Conservation (phyloP, 1,284 basidiomycete species). For the Ustilago cynodontis region DNA sequence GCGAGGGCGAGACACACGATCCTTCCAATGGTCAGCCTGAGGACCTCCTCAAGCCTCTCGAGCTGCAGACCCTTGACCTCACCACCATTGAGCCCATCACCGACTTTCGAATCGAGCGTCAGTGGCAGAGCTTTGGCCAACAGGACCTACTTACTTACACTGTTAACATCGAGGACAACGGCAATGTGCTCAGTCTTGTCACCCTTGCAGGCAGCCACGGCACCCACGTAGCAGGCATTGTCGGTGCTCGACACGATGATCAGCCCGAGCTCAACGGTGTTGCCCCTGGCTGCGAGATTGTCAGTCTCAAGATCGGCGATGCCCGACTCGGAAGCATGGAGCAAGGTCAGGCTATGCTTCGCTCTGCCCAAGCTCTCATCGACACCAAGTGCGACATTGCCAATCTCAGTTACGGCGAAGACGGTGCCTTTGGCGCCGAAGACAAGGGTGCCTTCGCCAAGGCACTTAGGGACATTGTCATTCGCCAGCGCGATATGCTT, state of each 20-base stretch:
- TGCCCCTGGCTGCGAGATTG: slow-evolving; percentile 68
- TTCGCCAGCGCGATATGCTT: slow-evolving; percentile 64
- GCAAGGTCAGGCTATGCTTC: slow-evolving; percentile 69
- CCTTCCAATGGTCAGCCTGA: slow-evolving; percentile 56
- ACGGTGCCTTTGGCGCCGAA: slow-evolving; percentile 67
- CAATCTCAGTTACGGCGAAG: slow-evolving; percentile 70
- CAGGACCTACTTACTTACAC: slow-evolving; percentile 69
- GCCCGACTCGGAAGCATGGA: slow-evolving; percentile 68
- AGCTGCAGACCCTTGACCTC: slow-evolving; percentile 59
- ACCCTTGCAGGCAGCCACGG: slow-evolving; percentile 68
- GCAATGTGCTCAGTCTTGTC: slow-evolving; percentile 64
- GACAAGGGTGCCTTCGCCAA: slow-evolving; percentile 68
- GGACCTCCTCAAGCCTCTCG: slow-evolving; percentile 41
- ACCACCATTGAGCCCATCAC: slow-evolving; percentile 59
- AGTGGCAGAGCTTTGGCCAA: slow-evolving; percentile 67
- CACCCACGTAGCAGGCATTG: slow-evolving; percentile 70
- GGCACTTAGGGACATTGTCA: slow-evolving; percentile 62
- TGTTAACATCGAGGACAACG: slow-evolving; percentile 67
- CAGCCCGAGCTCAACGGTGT: slow-evolving; percentile 68
- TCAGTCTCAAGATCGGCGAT: slow-evolving; percentile 66
- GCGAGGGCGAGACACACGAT: slow-evolving; percentile 66
- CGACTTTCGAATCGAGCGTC: slow-evolving; percentile 66
- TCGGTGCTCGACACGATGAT: slow-evolving; percentile 63
- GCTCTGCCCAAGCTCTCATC: slow-evolving; percentile 69
- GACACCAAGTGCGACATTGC: slow-evolving; percentile 68